Evolutionary conservation across 2,329 filamentous ascomycete species (phyloP), one percentile per base, ranked within the genome.

Genomic region (Sporothrix euskadiensis): DNA sequence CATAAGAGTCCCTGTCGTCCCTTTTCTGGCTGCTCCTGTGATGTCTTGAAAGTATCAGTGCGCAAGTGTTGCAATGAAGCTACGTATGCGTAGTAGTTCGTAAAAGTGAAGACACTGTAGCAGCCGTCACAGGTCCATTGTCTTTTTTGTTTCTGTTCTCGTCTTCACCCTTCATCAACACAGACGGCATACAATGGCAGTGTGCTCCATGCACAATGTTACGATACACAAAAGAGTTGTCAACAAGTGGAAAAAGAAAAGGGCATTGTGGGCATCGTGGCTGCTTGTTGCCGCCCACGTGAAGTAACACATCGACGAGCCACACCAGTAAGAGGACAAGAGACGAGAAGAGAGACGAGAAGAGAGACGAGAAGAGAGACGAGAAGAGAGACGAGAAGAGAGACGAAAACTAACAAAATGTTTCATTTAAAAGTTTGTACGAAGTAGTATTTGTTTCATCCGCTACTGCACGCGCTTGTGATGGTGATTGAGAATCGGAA

Each of bases 51-150:
- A 30, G 61, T 44, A 66, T 66, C 61, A 47, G 39, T 47, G 61
- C 39, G 61, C 39, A 47, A 41, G 54, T 32, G 54, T 32, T 57
- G 54, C 54, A 41, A 3, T 63, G 32, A 10, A 32, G 54, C 2
- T 14, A 19, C 16, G 47, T 35, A 12, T n/a, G n/a, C n/a, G n/a
- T n/a, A n/a, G n/a, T n/a, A n/a, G n/a, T n/a, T n/a, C n/a, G 47
- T 35, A 12, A 59, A 59, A 19, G 30, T 35, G 57, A 19, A 39
- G 57, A 8, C n/a, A 26, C 39, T 26, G 59, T 14, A 47, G 39
- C 22, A 47, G 39, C 39, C n/a, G 47, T 66, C 59, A 47, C 61
- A 66, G 61, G 61, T 66, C 22, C 61, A 66, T 66, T 63, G 57
- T 54, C 19, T 19, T 22, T n/a, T 16, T 19, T 22, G 7, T 16